Percentiles rank a stretch among this genome's conserved stretches.
These are phyloP conservation scores for Pyrenophora teres DNA, from an alignment of 2,329 filamentous ascomycete species.

Conservation along the genomic window DNA sequence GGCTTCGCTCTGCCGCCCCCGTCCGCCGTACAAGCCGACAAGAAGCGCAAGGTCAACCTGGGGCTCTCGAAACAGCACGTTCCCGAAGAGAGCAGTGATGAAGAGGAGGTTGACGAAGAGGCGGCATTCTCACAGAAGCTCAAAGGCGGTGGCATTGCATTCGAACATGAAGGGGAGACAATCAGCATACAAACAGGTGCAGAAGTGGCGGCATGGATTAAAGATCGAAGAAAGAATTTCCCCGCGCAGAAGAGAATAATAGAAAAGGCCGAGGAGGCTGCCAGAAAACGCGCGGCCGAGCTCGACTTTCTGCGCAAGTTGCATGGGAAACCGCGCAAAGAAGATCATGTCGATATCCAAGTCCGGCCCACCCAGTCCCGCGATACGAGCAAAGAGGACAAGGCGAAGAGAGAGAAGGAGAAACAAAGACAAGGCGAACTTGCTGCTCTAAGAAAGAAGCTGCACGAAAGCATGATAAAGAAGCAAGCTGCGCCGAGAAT, in stretches of 20 bases:
- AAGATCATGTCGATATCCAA: background rate
- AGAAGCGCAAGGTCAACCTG: slow-evolving; percentile 72
- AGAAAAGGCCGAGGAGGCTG: slow-evolving; percentile 61
- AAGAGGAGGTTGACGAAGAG: slow-evolving; percentile 74
- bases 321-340: slow-evolving; percentile 23
- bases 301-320: slow-evolving; percentile 49
- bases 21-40: slow-evolving; percentile 49
- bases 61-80: slow-evolving; percentile 70
- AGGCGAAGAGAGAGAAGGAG: slow-evolving; percentile 1
- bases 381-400: slow-evolving; percentile 8
- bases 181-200: slow-evolving; percentile 59
- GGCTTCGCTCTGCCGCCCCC: slow-evolving; percentile 38
- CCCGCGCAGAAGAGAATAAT: slow-evolving; percentile 75
- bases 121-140: slow-evolving; percentile 48
- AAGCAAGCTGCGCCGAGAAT: slow-evolving; percentile 21
- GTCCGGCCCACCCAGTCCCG: background rate
- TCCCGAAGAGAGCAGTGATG: slow-evolving; percentile 55
- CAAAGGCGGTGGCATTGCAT: slow-evolving; percentile 60
- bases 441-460: slow-evolving; percentile 41
- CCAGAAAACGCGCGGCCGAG: slow-evolving; percentile 30
- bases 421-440: slow-evolving; percentile 27
- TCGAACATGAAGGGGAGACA: slow-evolving; percentile 63
- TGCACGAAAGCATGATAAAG: slow-evolving; percentile 39
- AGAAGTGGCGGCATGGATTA: slow-evolving; percentile 80
- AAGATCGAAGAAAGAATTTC: slow-evolving; percentile 77